Evolutionary conservation across 495 filamentous ascomycete species (phyloP).

Genomic region (Trichocladium antarcticum): DNA sequence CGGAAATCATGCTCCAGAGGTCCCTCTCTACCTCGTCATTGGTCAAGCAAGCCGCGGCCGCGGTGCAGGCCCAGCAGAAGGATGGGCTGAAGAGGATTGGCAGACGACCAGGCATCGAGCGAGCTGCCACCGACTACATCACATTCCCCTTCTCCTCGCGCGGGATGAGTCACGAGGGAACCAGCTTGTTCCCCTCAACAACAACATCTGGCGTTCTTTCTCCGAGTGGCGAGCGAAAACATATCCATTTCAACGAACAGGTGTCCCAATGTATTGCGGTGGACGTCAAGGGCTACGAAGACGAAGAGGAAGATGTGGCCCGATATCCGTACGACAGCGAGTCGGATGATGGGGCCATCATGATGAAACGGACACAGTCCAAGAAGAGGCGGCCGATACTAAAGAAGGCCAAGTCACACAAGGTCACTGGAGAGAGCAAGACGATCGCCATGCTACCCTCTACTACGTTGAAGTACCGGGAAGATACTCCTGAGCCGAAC

Average conservation of each 20-base stretch:
- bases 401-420: conserved; percentile 38
- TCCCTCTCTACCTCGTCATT: conserved; percentile 86
- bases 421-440: conserved; percentile 57
- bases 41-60: conserved; percentile 84
- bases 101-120: conserved; percentile 36
- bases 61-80: conserved; percentile 79
- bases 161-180: conserved; percentile 44
- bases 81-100: conserved; percentile 37
- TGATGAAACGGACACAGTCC: conserved; percentile 59
- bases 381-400: conserved; percentile 34
- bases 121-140: conserved; percentile 57
- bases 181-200: conserved; percentile 47
- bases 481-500: conserved; percentile 62
- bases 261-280: conserved; percentile 94
- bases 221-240: conserved; percentile 57
- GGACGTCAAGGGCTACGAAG: conserved; percentile 67
- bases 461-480: conserved; percentile 81
- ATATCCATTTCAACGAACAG: conserved; percentile 94
- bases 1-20: conserved; percentile 85
- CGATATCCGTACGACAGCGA: conserved; percentile 49
- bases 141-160: conserved; percentile 46
- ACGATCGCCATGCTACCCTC: conserved; percentile 89
- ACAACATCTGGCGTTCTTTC: conserved; percentile 54
- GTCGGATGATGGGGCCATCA: conserved; percentile 65
- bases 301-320: conserved; percentile 41